A percentile compares a stretch with the other conserved stretches of the same genome.
These are phyloP conservation scores for Thinopyrum obtusiflorum DNA, from an alignment of 202 grass and related monocot genomes.

Conservation along the genomic window DNA sequence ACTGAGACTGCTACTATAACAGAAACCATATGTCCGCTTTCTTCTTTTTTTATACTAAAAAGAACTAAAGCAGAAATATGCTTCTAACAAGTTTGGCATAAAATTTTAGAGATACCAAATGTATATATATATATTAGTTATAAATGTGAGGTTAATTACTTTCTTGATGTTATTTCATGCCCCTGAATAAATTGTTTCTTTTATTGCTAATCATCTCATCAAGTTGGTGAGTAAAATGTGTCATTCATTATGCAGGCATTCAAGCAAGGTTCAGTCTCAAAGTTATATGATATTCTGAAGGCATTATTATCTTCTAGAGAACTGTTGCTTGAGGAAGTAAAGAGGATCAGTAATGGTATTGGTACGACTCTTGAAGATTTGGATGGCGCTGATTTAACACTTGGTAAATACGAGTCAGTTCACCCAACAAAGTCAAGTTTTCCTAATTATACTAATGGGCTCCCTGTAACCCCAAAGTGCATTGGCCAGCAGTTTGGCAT, in stretches of 20 bases:
- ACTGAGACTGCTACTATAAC: not conserved
- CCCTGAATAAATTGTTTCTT: not conserved
- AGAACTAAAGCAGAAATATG: not conserved
- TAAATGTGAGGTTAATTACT: not conserved
- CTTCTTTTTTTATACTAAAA: not conserved
- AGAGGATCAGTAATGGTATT: conserved; percentile 68
- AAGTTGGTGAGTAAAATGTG: conserved; percentile 4
- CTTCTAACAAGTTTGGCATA: not conserved
- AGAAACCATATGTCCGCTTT: not conserved
- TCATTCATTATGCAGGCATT: conserved; percentile 27
- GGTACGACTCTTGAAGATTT: conserved; percentile 62
- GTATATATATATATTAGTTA: not conserved
- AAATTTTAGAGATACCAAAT: not conserved
- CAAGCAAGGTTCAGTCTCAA: conserved; percentile 50
- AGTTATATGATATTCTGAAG: conserved; percentile 62
- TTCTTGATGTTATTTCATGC: not conserved
- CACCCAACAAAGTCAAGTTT: conserved; percentile 46
- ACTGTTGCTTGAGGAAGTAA: conserved; percentile 70
- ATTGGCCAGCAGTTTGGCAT: conserved; percentile 52
- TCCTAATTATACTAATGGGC: conserved; percentile 37
- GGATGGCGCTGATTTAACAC: conserved; percentile 44
- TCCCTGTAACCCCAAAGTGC: conserved; percentile 38
- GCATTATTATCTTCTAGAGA: conserved; percentile 66
- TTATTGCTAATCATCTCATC: not conserved
- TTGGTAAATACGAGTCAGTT: conserved; percentile 75